A percentile compares a stretch with the other conserved stretches of the same genome.
phyloP scores from a whole-genome alignment of 257 asterid genomes.

The Parsonsia alboflavescens region DNA sequence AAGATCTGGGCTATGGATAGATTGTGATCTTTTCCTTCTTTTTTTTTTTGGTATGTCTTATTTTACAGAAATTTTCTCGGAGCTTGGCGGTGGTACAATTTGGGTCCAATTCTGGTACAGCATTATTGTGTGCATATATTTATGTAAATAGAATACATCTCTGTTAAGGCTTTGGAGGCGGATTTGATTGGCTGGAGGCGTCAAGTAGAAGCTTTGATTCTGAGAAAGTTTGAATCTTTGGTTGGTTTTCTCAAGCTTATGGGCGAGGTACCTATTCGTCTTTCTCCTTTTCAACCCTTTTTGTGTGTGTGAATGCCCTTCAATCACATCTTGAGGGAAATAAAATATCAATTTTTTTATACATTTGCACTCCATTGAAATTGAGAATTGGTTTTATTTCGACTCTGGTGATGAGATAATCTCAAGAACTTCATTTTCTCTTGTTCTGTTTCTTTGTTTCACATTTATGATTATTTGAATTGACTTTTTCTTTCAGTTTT shows the following conservation, averaged over 20 bases:
- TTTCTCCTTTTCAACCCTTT: neutral
- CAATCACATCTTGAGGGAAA: neutral
- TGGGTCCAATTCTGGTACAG: slow-evolving; percentile 20
- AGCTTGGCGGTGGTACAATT: slow-evolving; percentile 19
- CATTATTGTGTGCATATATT: slow-evolving; percentile 14
- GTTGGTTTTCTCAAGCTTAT: slow-evolving; percentile 18
- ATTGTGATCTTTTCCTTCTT: slow-evolving; percentile 15
- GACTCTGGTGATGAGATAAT: neutral
- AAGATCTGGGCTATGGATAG: slow-evolving; percentile 28
- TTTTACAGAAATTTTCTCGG: slow-evolving; percentile 23
- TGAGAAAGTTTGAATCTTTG: slow-evolving; percentile 20
- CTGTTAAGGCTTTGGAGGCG: slow-evolving; percentile 5
- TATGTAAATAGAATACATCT: neutral
- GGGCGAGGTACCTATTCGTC: slow-evolving; percentile 25
- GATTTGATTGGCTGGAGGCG: slow-evolving; percentile 14
- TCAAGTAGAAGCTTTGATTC: slow-evolving; percentile 8
- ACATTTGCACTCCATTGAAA: neutral
- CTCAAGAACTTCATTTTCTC: neutral
- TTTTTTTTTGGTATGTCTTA: neutral
- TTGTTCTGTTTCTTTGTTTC: neutral
- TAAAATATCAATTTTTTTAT: neutral
- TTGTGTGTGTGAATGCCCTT: neutral
- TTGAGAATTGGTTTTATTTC: neutral
- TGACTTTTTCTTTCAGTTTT: neutral
- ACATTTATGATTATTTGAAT: neutral